A percentile compares a stretch with the other conserved stretches of the same genome.
These are phyloP conservation scores for Phytophthora megakarya DNA, from an alignment of 352 stramenopile species.

Conservation along the genomic window DNA sequence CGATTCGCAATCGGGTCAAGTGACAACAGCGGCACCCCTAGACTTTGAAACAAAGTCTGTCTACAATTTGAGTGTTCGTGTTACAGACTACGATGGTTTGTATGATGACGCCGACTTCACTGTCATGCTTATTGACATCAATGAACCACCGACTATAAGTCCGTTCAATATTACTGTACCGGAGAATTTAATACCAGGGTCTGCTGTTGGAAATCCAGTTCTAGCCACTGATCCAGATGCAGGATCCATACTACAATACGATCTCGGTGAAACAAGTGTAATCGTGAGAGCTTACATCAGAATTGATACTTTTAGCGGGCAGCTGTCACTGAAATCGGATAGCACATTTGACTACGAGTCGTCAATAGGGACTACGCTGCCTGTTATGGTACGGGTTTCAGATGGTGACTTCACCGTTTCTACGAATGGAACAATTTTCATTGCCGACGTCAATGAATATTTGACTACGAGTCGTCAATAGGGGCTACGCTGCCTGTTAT, in stretches of 20 bases:
- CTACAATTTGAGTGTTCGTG: constrained; percentile 23
- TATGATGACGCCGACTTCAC: constrained; percentile 10
- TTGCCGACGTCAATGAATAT: constrained; percentile 61
- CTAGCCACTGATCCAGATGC: constrained; percentile 18
- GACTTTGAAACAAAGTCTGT: constrained; percentile 23
- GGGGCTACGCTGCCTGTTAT: constrained; percentile 29
- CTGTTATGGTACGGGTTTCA: constrained; percentile 35
- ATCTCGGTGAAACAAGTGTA: constrained; percentile 17
- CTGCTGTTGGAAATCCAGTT: constrained; percentile 21
- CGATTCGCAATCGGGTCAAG: constrained; percentile 23
- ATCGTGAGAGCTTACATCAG: constrained; percentile 11
- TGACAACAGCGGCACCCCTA: constrained; percentile 1
- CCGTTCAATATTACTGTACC: constrained; percentile 21
- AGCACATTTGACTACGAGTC: constrained; percentile 38
- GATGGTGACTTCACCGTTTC: constrained; percentile 39
- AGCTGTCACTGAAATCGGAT: constrained; percentile 17
- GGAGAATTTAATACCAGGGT: constrained; percentile 24
- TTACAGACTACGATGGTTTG: constrained; percentile 21
- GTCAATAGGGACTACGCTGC: constrained; percentile 12
- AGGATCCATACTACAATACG: constrained; percentile 13
- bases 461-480: constrained; percentile 21
- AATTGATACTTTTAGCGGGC: constrained; percentile 23
- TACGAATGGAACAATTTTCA: constrained; percentile 23
- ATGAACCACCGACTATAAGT: constrained; percentile 30
- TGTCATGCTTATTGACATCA: constrained; percentile 26